Percentiles rank a stretch among this genome's conserved stretches.
Conservation (phyloP, 257 asterid species). For the Salvia splendens region DNA sequence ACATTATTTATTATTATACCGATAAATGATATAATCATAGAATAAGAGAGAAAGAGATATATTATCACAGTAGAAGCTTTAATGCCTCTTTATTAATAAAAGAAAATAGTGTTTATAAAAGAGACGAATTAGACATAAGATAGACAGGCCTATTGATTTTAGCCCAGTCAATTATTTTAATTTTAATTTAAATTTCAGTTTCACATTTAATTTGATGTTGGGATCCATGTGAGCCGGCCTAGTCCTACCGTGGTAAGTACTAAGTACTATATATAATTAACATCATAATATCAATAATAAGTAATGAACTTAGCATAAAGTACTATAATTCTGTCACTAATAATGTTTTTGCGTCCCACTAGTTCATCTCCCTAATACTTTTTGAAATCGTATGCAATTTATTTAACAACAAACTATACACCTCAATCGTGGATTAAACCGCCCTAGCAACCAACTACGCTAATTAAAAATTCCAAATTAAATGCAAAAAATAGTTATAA, state of each 20-base stretch:
- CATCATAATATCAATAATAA: not conserved
- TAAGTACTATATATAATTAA: not conserved
- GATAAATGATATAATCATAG: slow-evolving; percentile 42
- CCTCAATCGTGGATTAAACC: too few species aligned
- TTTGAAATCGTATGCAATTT: too few species aligned
- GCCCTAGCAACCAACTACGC: too few species aligned
- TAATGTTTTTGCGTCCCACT: too few species aligned
- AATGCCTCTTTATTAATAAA: slow-evolving; percentile 3
- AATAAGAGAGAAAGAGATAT: slow-evolving; percentile 14
- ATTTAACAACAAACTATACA: too few species aligned
- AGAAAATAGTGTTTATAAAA: slow-evolving; percentile 3
- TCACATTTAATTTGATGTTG: not conserved
- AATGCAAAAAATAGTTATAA: too few species aligned
- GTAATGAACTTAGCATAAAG: too few species aligned
- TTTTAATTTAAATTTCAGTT: too few species aligned
- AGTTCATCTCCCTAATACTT: too few species aligned
- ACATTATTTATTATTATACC: not conserved
- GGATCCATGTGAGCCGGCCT: slow-evolving; percentile 9
- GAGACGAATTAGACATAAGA: not conserved
- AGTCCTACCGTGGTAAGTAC: not conserved
- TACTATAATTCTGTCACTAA: too few species aligned
- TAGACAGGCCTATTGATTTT: not conserved
- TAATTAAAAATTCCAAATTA: too few species aligned
- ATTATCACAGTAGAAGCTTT: slow-evolving; percentile 12
- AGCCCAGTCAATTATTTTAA: not conserved